Percentiles rank a stretch among this genome's conserved stretches.
Conservation (phyloP, 805 yeast genomes). For the Starmerella scarabaei region DNA sequence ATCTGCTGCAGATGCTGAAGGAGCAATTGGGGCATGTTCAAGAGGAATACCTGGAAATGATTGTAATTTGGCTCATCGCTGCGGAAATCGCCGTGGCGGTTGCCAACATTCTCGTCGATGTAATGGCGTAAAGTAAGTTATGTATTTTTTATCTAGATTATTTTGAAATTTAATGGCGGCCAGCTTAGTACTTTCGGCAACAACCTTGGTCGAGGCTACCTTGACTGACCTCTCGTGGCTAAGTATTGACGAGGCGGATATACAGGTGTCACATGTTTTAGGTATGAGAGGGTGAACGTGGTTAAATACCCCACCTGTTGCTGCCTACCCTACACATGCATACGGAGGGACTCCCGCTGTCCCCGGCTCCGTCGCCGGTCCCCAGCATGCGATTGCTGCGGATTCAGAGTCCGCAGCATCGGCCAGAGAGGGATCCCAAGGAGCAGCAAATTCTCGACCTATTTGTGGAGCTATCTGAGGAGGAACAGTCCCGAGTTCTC, state of each 20-base stretch:
- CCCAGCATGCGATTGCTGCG: conserved; percentile 17
- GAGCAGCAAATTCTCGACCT: conserved; percentile 10
- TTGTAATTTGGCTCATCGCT: conserved; percentile 80
- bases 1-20: conserved; percentile 85
- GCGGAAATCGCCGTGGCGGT: conserved; percentile 85
- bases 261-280: too few species aligned
- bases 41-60: conserved; percentile 76
- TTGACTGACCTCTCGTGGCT: too few species aligned
- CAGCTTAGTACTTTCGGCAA: too few species aligned
- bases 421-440: not conserved
- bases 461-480: conserved; percentile 17
- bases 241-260: too few species aligned
- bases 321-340: not conserved
- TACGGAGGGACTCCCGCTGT: conserved; percentile 16
- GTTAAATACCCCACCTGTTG: too few species aligned
- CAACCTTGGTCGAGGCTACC: too few species aligned
- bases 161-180: too few species aligned
- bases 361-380: conserved; percentile 26
- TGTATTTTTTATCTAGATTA: not conserved
- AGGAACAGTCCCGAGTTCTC: conserved; percentile 18
- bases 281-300: too few species aligned
- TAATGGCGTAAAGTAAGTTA: conserved; percentile 13
- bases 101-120: conserved; percentile 46
- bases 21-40: conserved; percentile 94
- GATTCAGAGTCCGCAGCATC: conserved; percentile 1